Evolutionary conservation across 148 eudicot species (phyloP), one percentile per base, ranked within the genome.

Genomic region (Nyssa sinensis): DNA sequence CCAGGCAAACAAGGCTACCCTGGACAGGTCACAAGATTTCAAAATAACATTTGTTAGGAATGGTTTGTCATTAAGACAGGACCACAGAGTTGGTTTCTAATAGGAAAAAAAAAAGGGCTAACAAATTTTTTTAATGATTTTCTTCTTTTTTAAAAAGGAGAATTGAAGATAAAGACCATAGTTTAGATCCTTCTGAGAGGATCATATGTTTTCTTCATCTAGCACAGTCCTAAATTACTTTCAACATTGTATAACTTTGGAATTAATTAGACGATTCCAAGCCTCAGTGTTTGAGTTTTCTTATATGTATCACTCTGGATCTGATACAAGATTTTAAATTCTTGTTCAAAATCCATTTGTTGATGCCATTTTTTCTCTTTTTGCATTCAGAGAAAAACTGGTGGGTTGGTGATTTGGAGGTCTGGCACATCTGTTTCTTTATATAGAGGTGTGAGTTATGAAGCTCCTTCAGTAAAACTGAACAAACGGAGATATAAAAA

Each of bases 351-450:
- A 19, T 57, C 59, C 62, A 69, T 75, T 60, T 75, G 8, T 49
- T 88, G 66, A 82, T 78, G 62, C 31, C 64, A 28, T 8, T 16
- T 64, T 71, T 51, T 62, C 70, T 44, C 75, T n/a, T n/a, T n/a
- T 85, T 67, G 28, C 37, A 66, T 83, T 69, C 83, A 95, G 98
- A 92, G 93, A 78, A 95, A 88, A 89, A 95, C 98, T 21, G 94
- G 93, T 35, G 98, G 98, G 62, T 70, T 95, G 80, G 96, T 95
- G 57, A 90, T 95, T 75, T 95, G 97, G 97, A 95, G 98, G 85
- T 95, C 98, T 66, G 98, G 98, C 47, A 92, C 96, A 37, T 90
- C 97, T 33, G 80, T 92, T 67, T 83, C 88, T 60, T 73, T 92
- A 64, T 95, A 92, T 73, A 90, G 98, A 66, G 98, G 98, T 41